phyloP scores from a whole-genome alignment of 257 asterid genomes.

The Knoxia roxburghii region DNA sequence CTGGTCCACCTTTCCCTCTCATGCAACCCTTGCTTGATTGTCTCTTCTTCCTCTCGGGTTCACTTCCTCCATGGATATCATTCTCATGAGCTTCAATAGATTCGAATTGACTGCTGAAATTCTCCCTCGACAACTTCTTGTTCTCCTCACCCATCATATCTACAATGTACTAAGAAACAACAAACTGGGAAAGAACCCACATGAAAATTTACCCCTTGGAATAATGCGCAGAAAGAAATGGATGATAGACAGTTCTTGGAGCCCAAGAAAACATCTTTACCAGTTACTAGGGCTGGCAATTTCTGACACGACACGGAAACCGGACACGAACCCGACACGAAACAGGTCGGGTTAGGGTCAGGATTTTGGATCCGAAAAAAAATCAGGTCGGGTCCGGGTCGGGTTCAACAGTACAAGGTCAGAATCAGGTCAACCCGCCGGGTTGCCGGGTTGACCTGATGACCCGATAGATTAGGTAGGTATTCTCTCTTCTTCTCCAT shows the following conservation, averaged over 20 bases:
- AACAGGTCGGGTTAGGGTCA: too few species aligned
- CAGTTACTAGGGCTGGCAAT: too few species aligned
- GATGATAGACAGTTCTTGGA: too few species aligned
- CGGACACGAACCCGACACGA: too few species aligned
- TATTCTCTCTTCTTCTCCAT: too few species aligned
- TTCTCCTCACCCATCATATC: slow-evolving; percentile 1
- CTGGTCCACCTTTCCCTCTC: slow-evolving; percentile 31
- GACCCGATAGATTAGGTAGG: too few species aligned
- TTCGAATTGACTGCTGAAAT: background rate
- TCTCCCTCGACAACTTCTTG: slow-evolving; percentile 4
- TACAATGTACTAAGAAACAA: background rate
- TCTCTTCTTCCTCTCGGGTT: background rate
- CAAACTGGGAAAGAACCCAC: background rate
- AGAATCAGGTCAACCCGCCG: too few species aligned
- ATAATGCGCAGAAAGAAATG: background rate
- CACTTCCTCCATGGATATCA: background rate
- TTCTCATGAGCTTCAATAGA: background rate
- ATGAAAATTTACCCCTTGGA: background rate
- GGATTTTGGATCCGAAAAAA: too few species aligned
- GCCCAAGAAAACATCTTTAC: background rate
- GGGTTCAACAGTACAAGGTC: too few species aligned
- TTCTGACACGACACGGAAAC: too few species aligned
- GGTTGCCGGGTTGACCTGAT: too few species aligned
- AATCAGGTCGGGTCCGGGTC: too few species aligned
- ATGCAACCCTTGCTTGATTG: slow-evolving; percentile 20